phyloP scores from a whole-genome alignment of 345 rosid species.

The Rubroshorea leprosula region DNA sequence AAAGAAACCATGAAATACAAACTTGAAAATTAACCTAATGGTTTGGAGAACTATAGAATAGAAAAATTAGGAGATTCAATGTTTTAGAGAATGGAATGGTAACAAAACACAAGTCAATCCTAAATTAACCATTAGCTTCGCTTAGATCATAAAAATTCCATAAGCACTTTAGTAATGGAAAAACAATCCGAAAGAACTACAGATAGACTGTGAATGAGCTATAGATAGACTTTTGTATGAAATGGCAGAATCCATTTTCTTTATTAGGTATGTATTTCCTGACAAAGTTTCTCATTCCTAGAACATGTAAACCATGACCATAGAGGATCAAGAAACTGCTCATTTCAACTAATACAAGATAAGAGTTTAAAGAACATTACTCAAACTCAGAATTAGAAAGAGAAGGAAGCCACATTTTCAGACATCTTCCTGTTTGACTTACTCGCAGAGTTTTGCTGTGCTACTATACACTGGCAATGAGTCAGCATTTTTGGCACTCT shows the following conservation, averaged over 20 bases:
- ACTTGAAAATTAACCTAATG: no score
- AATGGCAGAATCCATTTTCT: background rate
- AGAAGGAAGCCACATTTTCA: slow-evolving; percentile 4
- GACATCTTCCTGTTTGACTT: slow-evolving; percentile 30
- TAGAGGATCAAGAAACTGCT: background rate
- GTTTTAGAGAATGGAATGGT: no score
- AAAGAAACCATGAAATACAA: no score
- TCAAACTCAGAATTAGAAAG: slow-evolving; percentile 8
- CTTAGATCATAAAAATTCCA: no score
- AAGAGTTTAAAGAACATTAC: background rate
- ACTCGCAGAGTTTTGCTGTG: slow-evolving; percentile 97
- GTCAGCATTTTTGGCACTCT: slow-evolving; percentile 65
- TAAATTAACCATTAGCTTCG: no score
- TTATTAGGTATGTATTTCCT: background rate
- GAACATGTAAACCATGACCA: background rate
- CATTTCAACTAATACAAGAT: background rate
- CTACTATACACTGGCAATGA: slow-evolving; percentile 60
- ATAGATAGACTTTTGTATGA: no score
- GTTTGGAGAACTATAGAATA: no score
- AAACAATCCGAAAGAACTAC: background rate
- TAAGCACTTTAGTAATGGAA: no score
- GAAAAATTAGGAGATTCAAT: no score
- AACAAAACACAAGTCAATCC: no score
- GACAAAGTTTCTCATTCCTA: background rate
- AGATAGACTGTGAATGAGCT: background rate